Percentiles rank a stretch among this genome's conserved stretches.
phyloP scores from a whole-genome alignment of 768 basidiomycete genomes.

The Lanmaoa pseudosensibilis region DNA sequence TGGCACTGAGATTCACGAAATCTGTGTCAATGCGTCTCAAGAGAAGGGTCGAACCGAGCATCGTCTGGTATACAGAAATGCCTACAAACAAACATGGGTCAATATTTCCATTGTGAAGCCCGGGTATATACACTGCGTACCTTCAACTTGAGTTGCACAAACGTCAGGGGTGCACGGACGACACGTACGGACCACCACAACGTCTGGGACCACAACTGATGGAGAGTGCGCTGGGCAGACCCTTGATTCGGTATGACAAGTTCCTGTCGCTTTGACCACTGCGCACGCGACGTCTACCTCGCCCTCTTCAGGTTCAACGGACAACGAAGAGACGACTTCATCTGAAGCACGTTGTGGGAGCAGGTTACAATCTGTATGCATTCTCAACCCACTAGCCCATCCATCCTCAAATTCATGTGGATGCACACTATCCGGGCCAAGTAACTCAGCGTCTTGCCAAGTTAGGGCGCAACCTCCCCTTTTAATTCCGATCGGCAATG shows the following conservation, averaged over 20 bases:
- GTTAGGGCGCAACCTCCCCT: conserved; percentile 27
- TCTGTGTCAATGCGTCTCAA: conserved; percentile 77
- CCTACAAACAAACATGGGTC: conserved; percentile 40
- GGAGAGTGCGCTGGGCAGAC: neutral
- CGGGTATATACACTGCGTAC: conserved; percentile 37
- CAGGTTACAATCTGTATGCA: conserved; percentile 10
- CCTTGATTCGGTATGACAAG: conserved; percentile 3
- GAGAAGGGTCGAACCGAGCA: conserved; percentile 52
- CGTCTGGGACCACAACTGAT: conserved; percentile 20
- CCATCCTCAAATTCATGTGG: conserved; percentile 43
- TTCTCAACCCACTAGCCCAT: conserved; percentile 27
- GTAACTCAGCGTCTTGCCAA: conserved; percentile 46
- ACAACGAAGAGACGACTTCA: neutral
- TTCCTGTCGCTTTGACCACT: conserved; percentile 6
- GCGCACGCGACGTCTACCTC: neutral
- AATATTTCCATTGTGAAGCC: conserved; percentile 1
- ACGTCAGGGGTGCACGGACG: conserved; percentile 62
- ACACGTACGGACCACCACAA: conserved; percentile 62
- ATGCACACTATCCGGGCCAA: conserved; percentile 46
- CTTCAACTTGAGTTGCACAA: conserved; percentile 69
- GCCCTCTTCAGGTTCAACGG: conserved; percentile 3
- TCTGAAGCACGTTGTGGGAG: conserved; percentile 7
- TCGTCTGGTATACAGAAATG: conserved; percentile 74
- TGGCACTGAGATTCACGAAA: conserved; percentile 66
- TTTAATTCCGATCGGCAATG: conserved; percentile 7